phyloP scores from a whole-genome alignment of 2,329 filamentous ascomycete genomes.

The Apiospora phragmitis region DNA sequence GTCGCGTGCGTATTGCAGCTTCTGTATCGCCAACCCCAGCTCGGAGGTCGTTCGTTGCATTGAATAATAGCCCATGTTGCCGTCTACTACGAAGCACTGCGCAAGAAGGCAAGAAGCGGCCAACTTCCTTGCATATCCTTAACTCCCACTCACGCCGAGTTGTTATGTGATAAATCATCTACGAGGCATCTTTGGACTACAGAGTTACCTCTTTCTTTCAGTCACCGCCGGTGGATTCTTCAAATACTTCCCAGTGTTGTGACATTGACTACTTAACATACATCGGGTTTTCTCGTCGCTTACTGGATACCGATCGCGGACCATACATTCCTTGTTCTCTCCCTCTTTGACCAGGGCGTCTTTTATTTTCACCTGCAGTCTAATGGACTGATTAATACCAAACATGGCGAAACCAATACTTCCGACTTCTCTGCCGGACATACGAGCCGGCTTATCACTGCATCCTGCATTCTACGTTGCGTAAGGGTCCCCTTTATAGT shows the following conservation, averaged over 20 bases:
- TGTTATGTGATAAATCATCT: not conserved
- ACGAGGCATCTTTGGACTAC: not conserved
- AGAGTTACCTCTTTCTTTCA: not conserved
- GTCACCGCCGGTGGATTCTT: not conserved
- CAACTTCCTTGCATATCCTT: not conserved
- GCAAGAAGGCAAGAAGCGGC: not conserved
- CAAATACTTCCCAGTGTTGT: not conserved
- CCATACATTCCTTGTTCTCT: not conserved
- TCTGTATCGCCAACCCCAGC: not conserved
- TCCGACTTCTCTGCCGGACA: not conserved
- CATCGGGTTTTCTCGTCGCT: not conserved
- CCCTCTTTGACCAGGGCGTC: not conserved
- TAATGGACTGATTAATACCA: not conserved
- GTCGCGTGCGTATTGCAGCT: not conserved
- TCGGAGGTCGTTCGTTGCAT: not conserved
- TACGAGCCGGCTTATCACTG: constrained; percentile 11
- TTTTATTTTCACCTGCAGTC: not conserved
- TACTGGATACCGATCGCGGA: not conserved
- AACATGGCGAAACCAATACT: constrained; percentile 10
- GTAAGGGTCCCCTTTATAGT: not conserved
- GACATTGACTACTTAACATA: not conserved
- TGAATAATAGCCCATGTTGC: not conserved
- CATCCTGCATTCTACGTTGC: constrained; percentile 7
- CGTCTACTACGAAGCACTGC: not conserved
- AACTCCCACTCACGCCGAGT: not conserved